Evolutionary conservation across 352 stramenopile species (phyloP).

Genomic region (Globisporangium cystogenes): DNA sequence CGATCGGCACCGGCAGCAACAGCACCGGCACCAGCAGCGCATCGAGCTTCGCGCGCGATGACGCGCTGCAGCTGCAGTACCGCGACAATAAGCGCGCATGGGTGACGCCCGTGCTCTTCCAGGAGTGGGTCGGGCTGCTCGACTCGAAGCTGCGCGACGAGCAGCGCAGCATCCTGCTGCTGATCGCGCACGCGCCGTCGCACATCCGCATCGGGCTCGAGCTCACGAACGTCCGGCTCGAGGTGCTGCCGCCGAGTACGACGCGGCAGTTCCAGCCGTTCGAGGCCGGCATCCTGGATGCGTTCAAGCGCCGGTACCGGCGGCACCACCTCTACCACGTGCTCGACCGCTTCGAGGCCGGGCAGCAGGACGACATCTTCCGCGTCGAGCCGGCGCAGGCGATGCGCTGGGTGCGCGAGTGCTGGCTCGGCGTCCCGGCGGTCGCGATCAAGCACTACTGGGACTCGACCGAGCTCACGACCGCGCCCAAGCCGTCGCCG

Average conservation of each 20-base stretch:
- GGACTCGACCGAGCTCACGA: slow-evolving; percentile 24
- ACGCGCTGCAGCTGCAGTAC: slow-evolving; percentile 30
- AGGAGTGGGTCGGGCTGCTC: slow-evolving; percentile 41
- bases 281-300: slow-evolving; percentile 46
- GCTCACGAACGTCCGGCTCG: slow-evolving; percentile 44
- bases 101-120: slow-evolving; percentile 58
- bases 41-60: background rate
- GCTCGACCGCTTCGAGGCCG: slow-evolving; percentile 45
- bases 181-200: slow-evolving; percentile 32
- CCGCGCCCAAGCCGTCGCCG: slow-evolving; percentile 10
- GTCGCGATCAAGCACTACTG: slow-evolving; percentile 39
- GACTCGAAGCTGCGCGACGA: slow-evolving; percentile 45
- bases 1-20: background rate
- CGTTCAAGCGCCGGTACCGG: slow-evolving; percentile 48
- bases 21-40: background rate
- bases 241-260: slow-evolving; percentile 39
- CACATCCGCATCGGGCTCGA: slow-evolving; percentile 47
- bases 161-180: slow-evolving; percentile 33
- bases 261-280: slow-evolving; percentile 43
- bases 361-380: slow-evolving; percentile 34
- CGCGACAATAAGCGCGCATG: slow-evolving; percentile 45
- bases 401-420: slow-evolving; percentile 46
- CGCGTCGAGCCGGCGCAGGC: slow-evolving; percentile 40
- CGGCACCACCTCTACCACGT: slow-evolving; percentile 49
- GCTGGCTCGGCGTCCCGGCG: slow-evolving; percentile 29